A percentile compares a stretch with the other conserved stretches of the same genome.
phyloP scores from a whole-genome alignment of 2,329 filamentous ascomycete genomes.

The Volutella citrinella region DNA sequence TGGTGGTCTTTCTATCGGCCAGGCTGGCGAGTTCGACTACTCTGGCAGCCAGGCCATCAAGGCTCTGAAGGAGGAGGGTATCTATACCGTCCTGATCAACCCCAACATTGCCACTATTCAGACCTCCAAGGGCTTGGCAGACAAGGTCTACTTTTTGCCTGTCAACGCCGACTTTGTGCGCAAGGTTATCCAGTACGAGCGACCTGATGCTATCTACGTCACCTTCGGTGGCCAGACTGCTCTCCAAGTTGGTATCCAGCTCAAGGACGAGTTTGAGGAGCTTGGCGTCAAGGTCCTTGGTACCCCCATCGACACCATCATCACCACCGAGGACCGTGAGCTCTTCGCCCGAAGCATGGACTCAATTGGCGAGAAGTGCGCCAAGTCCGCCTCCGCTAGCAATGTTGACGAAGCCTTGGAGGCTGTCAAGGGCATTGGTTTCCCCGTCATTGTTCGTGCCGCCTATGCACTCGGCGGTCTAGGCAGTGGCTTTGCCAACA shows the following conservation, averaged over 20 bases:
- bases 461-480: slow-evolving; percentile 94
- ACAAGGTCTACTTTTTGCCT: slow-evolving; percentile 98
- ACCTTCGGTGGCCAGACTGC: slow-evolving; percentile 98
- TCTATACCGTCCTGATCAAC: slow-evolving; percentile 98
- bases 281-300: slow-evolving; percentile 93
- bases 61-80: slow-evolving; percentile 94
- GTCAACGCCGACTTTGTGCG: slow-evolving; percentile 96
- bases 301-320: slow-evolving; percentile 96
- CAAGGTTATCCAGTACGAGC: slow-evolving; percentile 94
- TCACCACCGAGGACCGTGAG: slow-evolving; percentile 97
- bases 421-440: slow-evolving; percentile 89
- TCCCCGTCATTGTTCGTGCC: slow-evolving; percentile 94
- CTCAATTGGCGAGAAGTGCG: slow-evolving; percentile 95
- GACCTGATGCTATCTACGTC: slow-evolving; percentile 93
- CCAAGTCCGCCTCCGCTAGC: slow-evolving; percentile 91
- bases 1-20: slow-evolving; percentile 94
- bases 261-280: slow-evolving; percentile 93
- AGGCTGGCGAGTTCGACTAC: slow-evolving; percentile 98
- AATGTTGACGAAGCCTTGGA: slow-evolving; percentile 82
- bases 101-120: slow-evolving; percentile 99
- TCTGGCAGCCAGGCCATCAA: slow-evolving; percentile 98
- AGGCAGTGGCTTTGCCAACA: slow-evolving; percentile 91
- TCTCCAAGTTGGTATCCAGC: slow-evolving; percentile 91
- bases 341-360: slow-evolving; percentile 98
- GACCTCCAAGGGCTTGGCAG: slow-evolving; percentile 93